Conservation (phyloP, 1,284 basidiomycete genomes). For the Paramarasmius palmivorus region DNA sequence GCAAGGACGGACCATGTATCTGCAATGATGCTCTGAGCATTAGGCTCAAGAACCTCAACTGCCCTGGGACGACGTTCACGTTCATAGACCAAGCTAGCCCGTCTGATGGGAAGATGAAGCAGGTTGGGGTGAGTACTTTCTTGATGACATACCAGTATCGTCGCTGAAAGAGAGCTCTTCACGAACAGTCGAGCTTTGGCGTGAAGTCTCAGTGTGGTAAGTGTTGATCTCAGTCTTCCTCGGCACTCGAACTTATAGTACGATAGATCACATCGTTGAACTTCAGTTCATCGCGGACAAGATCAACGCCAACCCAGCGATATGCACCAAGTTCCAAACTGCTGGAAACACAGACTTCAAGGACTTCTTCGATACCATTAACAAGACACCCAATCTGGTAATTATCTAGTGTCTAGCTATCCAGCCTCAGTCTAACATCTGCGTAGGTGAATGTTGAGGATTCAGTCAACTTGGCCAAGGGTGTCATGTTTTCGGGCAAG, state of each 20-base stretch:
- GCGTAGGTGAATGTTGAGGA: slow-evolving; percentile 8
- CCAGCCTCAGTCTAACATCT: too few relatives aligned
- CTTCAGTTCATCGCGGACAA: slow-evolving; percentile 15
- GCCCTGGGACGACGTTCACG: not conserved
- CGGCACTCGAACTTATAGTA: not conserved
- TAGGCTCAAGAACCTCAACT: not conserved
- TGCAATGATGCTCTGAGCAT: not conserved
- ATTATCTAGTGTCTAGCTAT: too few relatives aligned
- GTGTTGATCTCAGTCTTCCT: not conserved
- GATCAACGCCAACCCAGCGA: slow-evolving; percentile 8
- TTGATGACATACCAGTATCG: not conserved
- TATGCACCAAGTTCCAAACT: slow-evolving; percentile 10
- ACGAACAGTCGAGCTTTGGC: not conserved
- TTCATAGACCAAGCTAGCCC: not conserved
- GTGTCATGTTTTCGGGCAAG: slow-evolving; percentile 6
- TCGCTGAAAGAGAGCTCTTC: too few relatives aligned
- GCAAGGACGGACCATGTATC: not conserved
- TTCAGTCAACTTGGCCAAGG: slow-evolving; percentile 13
- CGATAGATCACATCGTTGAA: slow-evolving; percentile 9
- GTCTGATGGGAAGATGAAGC: slow-evolving; percentile 1
- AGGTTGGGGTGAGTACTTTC: not conserved
- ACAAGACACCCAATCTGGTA: slow-evolving; percentile 1
- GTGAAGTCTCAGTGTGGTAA: not conserved
- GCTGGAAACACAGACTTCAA: slow-evolving; percentile 5
- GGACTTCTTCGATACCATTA: slow-evolving; percentile 12